Percentiles rank a stretch among this genome's conserved stretches.
Evolutionary conservation across 495 filamentous ascomycete genomes (phyloP).

Genomic region (Penicillium silybi): DNA sequence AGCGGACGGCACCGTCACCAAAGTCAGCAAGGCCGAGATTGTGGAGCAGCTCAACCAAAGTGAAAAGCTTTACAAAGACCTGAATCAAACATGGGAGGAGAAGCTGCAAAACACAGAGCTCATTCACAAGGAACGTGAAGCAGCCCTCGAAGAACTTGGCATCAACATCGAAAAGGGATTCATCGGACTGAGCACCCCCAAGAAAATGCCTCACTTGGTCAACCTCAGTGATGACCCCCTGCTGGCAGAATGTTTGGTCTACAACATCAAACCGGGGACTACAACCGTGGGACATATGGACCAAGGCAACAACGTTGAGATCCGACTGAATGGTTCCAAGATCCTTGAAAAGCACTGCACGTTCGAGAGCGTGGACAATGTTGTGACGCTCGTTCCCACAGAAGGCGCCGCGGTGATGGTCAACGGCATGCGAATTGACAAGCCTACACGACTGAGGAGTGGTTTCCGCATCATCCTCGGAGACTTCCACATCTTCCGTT

Average conservation of each 20-base stretch:
- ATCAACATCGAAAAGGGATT: constrained; percentile 99
- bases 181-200: constrained; percentile 90
- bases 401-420: constrained; percentile 96
- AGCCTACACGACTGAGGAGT: constrained; percentile 78
- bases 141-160: constrained; percentile 91
- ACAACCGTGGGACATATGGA: constrained; percentile 92
- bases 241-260: constrained; percentile 93
- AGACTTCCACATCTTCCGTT: constrained; percentile 98
- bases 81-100: constrained; percentile 99
- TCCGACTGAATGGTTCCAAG: constrained; percentile 88
- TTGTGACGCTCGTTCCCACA: constrained; percentile 82
- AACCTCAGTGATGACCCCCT: constrained; percentile 96
- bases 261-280: constrained; percentile 93
- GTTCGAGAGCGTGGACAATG: constrained; percentile 88
- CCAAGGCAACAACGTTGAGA: constrained; percentile 74
- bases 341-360: constrained; percentile 90
- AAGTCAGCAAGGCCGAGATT: constrained; percentile 98
- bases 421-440: constrained; percentile 82
- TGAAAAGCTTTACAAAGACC: constrained; percentile 92
- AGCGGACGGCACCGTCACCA: constrained; percentile 81
- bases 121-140: constrained; percentile 96
- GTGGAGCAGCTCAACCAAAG: constrained; percentile 92
- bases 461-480: constrained; percentile 94
- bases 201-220: constrained; percentile 98
- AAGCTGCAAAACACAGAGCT: constrained; percentile 91